A percentile compares a stretch with the other conserved stretches of the same genome.
Conservation (phyloP, 768 basidiomycete genomes). For the Suillus clintonianus region DNA sequence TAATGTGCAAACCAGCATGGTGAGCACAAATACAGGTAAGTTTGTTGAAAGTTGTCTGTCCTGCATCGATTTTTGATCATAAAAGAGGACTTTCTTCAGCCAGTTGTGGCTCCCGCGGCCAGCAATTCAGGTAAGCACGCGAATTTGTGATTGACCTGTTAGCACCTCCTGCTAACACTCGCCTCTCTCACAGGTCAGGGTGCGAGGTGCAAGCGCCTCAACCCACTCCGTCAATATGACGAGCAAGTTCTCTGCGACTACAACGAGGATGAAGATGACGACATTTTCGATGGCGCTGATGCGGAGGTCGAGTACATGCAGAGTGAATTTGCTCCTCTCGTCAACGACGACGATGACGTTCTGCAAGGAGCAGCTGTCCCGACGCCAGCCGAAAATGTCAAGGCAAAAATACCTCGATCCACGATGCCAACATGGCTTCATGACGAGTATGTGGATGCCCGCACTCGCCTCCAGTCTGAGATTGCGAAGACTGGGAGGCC, state of each 20-base stretch:
- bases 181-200: not conserved
- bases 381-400: no score
- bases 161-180: not conserved
- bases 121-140: not conserved
- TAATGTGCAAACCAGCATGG: no score
- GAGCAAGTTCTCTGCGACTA: not conserved
- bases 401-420: not conserved
- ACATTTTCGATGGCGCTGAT: not conserved
- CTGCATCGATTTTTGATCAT: not conserved
- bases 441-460: not conserved
- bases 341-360: not conserved
- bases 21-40: no score
- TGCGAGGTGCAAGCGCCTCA: no score
- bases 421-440: slow-evolving; percentile 1
- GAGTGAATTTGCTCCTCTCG: not conserved
- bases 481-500: slow-evolving; percentile 3
- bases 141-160: not conserved
- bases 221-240: no score
- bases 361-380: not conserved
- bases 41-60: no score
- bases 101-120: not conserved
- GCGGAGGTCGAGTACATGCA: not conserved
- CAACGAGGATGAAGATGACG: not conserved
- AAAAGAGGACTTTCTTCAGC: not conserved
- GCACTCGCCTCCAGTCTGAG: not conserved